Base-by-base conservation (phyloP, 2,329 filamentous ascomycete genomes). In the Amauroascus verrucosus region DNA sequence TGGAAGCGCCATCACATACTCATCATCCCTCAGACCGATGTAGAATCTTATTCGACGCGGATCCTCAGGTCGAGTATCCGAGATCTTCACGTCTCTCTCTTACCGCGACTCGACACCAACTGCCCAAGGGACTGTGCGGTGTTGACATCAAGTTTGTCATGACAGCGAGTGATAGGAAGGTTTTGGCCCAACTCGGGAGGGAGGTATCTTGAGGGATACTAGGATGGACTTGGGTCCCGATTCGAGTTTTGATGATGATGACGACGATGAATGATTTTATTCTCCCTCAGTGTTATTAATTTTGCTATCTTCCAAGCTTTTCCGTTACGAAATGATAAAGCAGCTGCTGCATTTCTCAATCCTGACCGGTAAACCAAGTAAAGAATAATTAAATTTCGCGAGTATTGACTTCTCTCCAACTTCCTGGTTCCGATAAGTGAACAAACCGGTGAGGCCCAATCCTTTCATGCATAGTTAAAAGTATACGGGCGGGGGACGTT, bases 1-100 rank as follows among this genome's bases (percentile, higher is more conserved):
- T 28, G 32, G 33, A 46, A 18, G 22, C 24, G 38, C 44, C 16
- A 37, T 35, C 22, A 28, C 26, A 24, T 38, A 3, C 13, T 22
- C 32, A 8, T 13, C 30, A 45, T 38, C 28, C 20, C 28, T 28
- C 48, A 18, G 20, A 35, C 47, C 47, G 53, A 38, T 54, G 37
- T 44, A 20, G 22, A 45, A 43, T 44, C 40, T 38, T 47, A 9
- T 51, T 51, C 38, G 53, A 46, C 33, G 38, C 53, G 32, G 46
- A 50, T 54, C 26, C 35, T 28, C 16, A 50, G 26, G 38, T 52
- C 38, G 50, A 46, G 37, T 30, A 38, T 46, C 41, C 50, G 50
- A 37, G 41, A 13, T 46, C 32, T 24, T 53, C 43, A 7, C 47
- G 30, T 37, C 14, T 41, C 30, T 53, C 40, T 37, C 50, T 33